Base-by-base conservation (phyloP, 2,329 filamentous ascomycete genomes). In the Pseudonectria foliicola region DNA sequence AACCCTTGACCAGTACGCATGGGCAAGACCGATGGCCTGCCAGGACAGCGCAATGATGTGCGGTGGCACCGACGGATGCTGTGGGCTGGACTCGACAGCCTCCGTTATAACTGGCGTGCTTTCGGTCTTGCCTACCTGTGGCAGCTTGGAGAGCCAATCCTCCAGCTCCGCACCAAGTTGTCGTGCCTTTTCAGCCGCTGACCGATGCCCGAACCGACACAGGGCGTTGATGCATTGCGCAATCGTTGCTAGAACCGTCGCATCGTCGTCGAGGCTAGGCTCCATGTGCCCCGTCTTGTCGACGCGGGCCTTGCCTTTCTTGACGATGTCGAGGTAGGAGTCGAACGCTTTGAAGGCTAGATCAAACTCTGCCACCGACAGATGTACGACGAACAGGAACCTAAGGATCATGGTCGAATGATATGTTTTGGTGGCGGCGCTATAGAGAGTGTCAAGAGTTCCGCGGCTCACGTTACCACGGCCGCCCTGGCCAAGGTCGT, bases 341-440 rank as follows among this genome's bases (percentile, higher is more conserved):
- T 94, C 84, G 43, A 95, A 85, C 1, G 92, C 85, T 54, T 88
- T 88, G 57, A 94, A 80, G 2, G 89, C 89, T 31, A 96, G 67
- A 37, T 95, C 86, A 46, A 95, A 96, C 49, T 98, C 90, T 7
- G 88, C 87, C 13, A 95, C 70, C 3, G 87, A 77, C 13, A 90
- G 70, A 57, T 98, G 92, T 2, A 95, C 82, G 10, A 79, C 82
- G 55, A 96, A 96, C 1, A 98, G 70, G 50, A 89, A 77, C 38
- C 90, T 75, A 21, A 98, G 66, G 42, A 96, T 85, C 8, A 87
- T 69, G 2, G 90, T 94, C 2, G 92, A 98, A 61, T 98, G 92
- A 54, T 92, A 98, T 0, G 89, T 95, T 60, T 92, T 95, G 8
- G 84, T 87, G 7, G 90, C 86, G 14, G 89, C 86, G 26, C 83